Base-by-base conservation (phyloP, 192 early-diverging fungal genomes). In the Umbelopsis ramanniana region DNA sequence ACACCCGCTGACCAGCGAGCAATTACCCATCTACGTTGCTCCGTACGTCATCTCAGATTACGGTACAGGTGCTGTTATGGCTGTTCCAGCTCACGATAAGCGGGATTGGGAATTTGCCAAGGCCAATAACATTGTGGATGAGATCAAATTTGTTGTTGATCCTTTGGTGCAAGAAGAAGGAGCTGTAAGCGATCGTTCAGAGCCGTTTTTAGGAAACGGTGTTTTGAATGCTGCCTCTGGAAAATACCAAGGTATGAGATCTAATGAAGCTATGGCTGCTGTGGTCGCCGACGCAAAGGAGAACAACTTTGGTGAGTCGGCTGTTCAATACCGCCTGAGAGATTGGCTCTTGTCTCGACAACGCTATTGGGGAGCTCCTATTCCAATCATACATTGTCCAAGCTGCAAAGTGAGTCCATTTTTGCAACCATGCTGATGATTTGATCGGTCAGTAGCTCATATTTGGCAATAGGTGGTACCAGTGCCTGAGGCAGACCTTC, bases 261-360 rank as follows among this genome's bases (percentile, higher is more conserved):
- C 86, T 54, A 77, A 81, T 19, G 85, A 87, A 23, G 92, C 92
- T 0, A 73, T 74, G 11, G 77, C 80, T 19, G 83, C 78, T 4
- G 88, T 92, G 70, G 63, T 88, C 7, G 63, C 71, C 5, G 83
- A 86, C 0, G 90, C 88, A 0, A 40, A 72, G 8, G 74, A 79
- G 3, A 19, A 52, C 2, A 87, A 88, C 0, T 80, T 82, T 46
- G 90, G 89, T 9, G 77, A 81, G 23, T 33, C 47, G 3, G 72
- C 74, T 10, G 71, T 84, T 4, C 85, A 90, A 76, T 98, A 91
- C 76, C 86, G 91, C 2, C 82, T 98, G 47, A 89, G 95, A 26
- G 97, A 99, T 81, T 99, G 97, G 97, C 85, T 98, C 2, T 75
- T 99, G 11, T 99, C 97, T 6, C 87, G 97, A 33, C 96, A 99